Base-by-base conservation (phyloP, 768 basidiomycete genomes). In the Hericium erinaceus region DNA sequence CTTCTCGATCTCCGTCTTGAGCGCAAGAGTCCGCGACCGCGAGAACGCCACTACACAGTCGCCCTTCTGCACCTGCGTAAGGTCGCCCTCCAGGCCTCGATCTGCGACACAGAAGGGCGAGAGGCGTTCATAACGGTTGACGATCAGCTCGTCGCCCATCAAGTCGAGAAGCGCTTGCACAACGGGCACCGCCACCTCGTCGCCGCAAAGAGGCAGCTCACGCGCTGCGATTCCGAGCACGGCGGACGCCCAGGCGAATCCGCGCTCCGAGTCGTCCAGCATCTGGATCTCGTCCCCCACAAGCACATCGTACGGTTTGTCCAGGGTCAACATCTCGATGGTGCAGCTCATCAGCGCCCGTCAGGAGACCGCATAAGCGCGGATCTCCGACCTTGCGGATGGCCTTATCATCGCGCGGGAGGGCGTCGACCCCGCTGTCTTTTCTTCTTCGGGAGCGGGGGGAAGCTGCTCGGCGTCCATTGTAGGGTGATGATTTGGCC, bases 231-330 rank as follows among this genome's bases (percentile, higher is more conserved):
- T 51, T 2, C 91, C 89, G 18, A 97, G 70, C 2, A 99, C 78
- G 0, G 93, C 94, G 12, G 69, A 66, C 10, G 89, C 88, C 95
- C 97, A 99, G 0, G 82, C 82, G 26, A 72, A 74, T 0, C 97
- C 95, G 15, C 97, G 83, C 3, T 83, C 74, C 0, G 76, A 70
- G 68, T 98, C 92, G 0, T 80, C 80, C 15, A 98, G 82, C 88
- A 98, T 89, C 74, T 98, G 97, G 52, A 99, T 98, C 74, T 98
- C 95, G 69, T 98, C 95, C 48, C 98, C 76, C 49, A 99, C 94
- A 0, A 85, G 94, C 22, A 98, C 92, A 53, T 95, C 92, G 56
- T 73, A 75, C 3, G 59, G 58, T 13, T 51, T 60, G 2, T 61
- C 60, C 10, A 74, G 61, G 5, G 77, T 74, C 37, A 89, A 69